phyloP scores from a whole-genome alignment of 23 red algal genomes.

The Gracilaria domingensis region DNA sequence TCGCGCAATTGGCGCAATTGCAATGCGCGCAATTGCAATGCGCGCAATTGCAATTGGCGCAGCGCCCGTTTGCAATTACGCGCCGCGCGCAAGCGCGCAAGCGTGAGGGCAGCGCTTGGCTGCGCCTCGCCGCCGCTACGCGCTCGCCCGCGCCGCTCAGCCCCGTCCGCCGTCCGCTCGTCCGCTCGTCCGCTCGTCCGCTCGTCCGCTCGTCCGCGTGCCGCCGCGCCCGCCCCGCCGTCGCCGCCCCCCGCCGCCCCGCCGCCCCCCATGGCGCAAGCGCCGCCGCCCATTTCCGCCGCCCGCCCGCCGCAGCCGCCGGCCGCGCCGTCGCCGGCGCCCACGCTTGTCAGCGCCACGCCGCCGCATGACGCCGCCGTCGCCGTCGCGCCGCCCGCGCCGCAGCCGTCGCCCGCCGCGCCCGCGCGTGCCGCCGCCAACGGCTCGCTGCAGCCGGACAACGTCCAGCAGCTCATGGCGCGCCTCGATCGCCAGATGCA shows the following conservation, averaged over 20 bases:
- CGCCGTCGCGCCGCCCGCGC: slow-evolving; percentile 3
- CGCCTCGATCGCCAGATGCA: slow-evolving; percentile 45
- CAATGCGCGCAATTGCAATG: not conserved
- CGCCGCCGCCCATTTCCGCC: slow-evolving; percentile 10
- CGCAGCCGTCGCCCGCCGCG: not conserved
- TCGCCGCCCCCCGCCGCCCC: not conserved
- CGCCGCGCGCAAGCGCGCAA: too few species aligned
- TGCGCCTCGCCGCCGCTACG: not conserved
- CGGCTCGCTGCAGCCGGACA: slow-evolving; percentile 1
- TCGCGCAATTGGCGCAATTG: not conserved
- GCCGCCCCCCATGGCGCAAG: slow-evolving; percentile 3
- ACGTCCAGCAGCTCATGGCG: not conserved
- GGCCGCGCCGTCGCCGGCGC: not conserved
- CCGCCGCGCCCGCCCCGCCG: not conserved
- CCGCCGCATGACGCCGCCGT: not conserved
- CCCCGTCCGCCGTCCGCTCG: not conserved
- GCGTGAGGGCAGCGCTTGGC: too few species aligned
- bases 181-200: not conserved
- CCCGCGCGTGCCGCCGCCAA: not conserved
- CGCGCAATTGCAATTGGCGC: not conserved
- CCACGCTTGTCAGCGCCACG: not conserved
- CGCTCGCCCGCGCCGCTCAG: not conserved
- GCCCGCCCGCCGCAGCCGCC: not conserved
- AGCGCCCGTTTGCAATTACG: not conserved
- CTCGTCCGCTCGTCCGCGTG: too few species aligned